phyloP scores from a whole-genome alignment of 1,139 yeast species.

The Meyerozyma elateridarum region DNA sequence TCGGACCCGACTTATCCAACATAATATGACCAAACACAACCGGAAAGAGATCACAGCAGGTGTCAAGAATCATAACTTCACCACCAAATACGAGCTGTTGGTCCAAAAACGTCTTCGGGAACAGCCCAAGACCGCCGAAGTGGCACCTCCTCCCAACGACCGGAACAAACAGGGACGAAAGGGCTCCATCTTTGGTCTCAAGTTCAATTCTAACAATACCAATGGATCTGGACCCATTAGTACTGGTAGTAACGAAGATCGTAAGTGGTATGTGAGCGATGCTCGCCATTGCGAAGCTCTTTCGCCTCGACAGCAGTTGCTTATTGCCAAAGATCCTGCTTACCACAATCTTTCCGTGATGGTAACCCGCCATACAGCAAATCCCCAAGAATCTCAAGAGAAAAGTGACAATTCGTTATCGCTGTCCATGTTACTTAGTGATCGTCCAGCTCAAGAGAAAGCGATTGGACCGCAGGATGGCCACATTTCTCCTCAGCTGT shows the following conservation, averaged over 20 bases:
- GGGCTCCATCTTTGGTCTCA: constrained; percentile 40
- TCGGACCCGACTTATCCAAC: constrained; percentile 48
- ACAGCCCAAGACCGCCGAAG: constrained; percentile 5
- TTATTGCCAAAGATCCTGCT: constrained; percentile 27
- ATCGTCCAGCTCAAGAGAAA: constrained; percentile 22
- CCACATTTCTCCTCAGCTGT: constrained; percentile 25
- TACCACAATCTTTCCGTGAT: constrained; percentile 32
- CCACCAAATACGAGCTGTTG: constrained; percentile 41
- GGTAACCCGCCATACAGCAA: constrained; percentile 32
- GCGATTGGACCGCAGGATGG: constrained; percentile 22
- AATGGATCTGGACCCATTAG: constrained; percentile 11
- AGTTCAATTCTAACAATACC: constrained; percentile 24
- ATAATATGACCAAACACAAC: constrained; percentile 31
- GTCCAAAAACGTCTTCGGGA: constrained; percentile 13
- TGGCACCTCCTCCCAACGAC: constrained; percentile 14
- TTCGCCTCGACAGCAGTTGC: constrained; percentile 31
- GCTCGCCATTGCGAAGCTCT: constrained; percentile 33
- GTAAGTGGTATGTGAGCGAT: constrained; percentile 22
- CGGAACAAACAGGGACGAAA: constrained; percentile 30
- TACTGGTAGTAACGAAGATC: constrained; percentile 11
- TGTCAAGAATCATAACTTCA: constrained; percentile 40
- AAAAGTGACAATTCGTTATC: constrained; percentile 33
- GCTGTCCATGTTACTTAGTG: constrained; percentile 31
- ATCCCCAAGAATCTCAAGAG: constrained; percentile 10
- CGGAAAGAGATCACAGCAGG: constrained; percentile 40